Evolutionary conservation across 345 rosid species (phyloP), one percentile per base, ranked within the genome.

Genomic region (Lumnitzera racemosa): DNA sequence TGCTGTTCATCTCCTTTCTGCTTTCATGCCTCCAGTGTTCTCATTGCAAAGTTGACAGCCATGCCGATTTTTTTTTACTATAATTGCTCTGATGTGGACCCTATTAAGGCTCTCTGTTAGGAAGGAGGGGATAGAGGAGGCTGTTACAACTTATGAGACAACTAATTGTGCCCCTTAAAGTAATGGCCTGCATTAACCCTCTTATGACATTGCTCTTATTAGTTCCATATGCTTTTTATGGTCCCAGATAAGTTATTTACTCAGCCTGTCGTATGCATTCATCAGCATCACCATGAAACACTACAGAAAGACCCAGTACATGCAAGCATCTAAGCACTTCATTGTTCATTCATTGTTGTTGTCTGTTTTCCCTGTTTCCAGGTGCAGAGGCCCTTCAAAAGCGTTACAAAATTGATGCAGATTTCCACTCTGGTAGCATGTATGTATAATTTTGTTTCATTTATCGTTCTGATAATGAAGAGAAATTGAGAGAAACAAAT

Each of bases 371-470:
- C 61, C 50, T 55, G 29, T 71, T 71, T 51, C 16, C 78, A 81
- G 96, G 96, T 65, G 47, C 59, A 67, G 66, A 63, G 62, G 75
- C 78, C 58, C 86, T 87, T 70, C 85, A 68, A 49, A 82, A 73
- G 49, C 84, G 96, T 62, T 90, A 87, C 77, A 90, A 80, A 74
- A 78, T 87, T 13, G 87, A 83, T 43, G 67, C 67, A 15, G 86
- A 78, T 54, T 78, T 76, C 24, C 51, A 62, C 64, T 71, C 71
- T 29, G 92, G 97, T 69, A 75, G 70, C 80, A 74, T 57, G 95
- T 87, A 85, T 54, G 84, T 74, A 54, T 57, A 16, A 24, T n/a
- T 59, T 24, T 58, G 16, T 36, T 7, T 5, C 1, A 0, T 36
- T 36, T 36, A 7, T 36, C 1, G 7, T 36, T 36, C 43, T 36